Evolutionary conservation across 2,329 filamentous ascomycete genomes (phyloP).

Genomic region (Colletotrichum nymphaeae): DNA sequence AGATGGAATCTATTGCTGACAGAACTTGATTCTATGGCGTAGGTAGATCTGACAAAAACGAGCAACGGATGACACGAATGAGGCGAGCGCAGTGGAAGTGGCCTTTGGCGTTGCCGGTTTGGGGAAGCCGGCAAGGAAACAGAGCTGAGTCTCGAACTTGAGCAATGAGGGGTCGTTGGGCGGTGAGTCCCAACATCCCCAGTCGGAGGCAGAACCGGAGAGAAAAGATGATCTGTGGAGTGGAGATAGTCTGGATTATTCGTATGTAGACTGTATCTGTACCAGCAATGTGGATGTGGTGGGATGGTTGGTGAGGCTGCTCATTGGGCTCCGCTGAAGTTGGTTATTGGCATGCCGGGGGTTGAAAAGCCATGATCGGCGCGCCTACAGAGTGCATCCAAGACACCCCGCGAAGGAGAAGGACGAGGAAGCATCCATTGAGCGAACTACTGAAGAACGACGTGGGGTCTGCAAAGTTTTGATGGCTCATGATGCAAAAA

Average conservation of each 20-base stretch:
- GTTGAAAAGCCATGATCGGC: constrained; percentile 17
- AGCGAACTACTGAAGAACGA: not conserved
- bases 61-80: constrained; percentile 9
- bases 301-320: constrained; percentile 22
- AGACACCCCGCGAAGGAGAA: constrained; percentile 4
- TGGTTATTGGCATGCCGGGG: constrained; percentile 3
- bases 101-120: not conserved
- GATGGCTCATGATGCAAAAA: not conserved
- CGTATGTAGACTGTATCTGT: not conserved
- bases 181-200: not conserved
- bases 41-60: constrained; percentile 18
- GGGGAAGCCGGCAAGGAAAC: not conserved
- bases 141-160: not conserved
- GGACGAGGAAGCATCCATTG: not conserved
- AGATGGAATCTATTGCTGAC: constrained; percentile 17
- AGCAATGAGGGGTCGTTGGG: not conserved
- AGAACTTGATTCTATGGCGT: constrained; percentile 5
- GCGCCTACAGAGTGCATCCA: not conserved
- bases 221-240: not conserved
- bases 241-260: not conserved
- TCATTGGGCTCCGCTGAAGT: constrained; percentile 19
- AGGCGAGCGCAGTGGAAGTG: constrained; percentile 9
- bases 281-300: constrained; percentile 12
- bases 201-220: not conserved
- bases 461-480: not conserved